These are phyloP conservation scores for Aureobasidium lini DNA, from an alignment of 2,329 filamentous ascomycete genomes.

Conservation along the genomic window DNA sequence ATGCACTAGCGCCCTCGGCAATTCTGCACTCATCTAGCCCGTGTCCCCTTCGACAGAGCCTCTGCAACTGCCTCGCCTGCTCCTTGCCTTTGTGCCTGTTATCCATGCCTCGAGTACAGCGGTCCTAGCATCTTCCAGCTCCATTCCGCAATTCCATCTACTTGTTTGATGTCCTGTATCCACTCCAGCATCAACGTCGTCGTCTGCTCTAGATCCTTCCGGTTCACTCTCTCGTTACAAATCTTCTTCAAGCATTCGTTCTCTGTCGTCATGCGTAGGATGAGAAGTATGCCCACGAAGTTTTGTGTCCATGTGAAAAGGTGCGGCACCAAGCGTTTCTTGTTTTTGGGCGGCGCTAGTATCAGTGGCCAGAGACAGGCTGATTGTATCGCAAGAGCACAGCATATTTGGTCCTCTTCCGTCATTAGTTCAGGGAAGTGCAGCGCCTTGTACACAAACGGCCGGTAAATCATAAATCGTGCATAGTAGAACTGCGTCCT, in stretches of 20 bases:
- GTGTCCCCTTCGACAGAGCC: no score
- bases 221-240: slow-evolving; percentile 41
- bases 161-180: slow-evolving; percentile 49
- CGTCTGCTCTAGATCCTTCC: slow-evolving; percentile 43
- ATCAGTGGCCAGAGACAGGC: slow-evolving; percentile 55
- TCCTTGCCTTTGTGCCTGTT: no score
- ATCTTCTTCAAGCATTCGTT: slow-evolving; percentile 46
- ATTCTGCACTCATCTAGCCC: no score
- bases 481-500: slow-evolving; percentile 54
- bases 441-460: slow-evolving; percentile 53
- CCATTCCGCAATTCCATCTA: slow-evolving; percentile 50
- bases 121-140: slow-evolving; percentile 46
- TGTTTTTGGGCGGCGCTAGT: slow-evolving; percentile 49
- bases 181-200: slow-evolving; percentile 50
- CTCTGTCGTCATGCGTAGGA: slow-evolving; percentile 48
- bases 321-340: slow-evolving; percentile 53
- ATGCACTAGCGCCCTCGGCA: no score
- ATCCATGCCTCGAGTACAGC: slow-evolving; percentile 28
- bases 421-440: slow-evolving; percentile 50
- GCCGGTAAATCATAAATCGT: slow-evolving; percentile 51
- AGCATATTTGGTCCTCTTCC: slow-evolving; percentile 47
- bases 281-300: slow-evolving; percentile 50
- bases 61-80: no score
- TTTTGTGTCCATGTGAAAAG: slow-evolving; percentile 58
- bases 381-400: slow-evolving; percentile 50